Conservation (phyloP, 2,329 filamentous ascomycete genomes). For the Claviceps arundinis region DNA sequence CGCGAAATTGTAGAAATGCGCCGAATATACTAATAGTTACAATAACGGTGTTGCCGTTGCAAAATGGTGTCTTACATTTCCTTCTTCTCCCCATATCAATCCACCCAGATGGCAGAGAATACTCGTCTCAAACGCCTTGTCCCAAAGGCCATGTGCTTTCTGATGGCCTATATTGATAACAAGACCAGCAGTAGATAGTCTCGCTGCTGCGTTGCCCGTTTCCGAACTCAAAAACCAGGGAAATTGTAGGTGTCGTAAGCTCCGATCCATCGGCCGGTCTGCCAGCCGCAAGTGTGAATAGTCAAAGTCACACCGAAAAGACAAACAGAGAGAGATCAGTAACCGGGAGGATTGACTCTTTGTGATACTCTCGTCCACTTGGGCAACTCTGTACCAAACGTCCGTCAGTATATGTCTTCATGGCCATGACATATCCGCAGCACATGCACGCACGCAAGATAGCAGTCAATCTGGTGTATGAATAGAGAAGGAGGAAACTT, state of each 20-base stretch:
- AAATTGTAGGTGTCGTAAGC: too few species aligned
- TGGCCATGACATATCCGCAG: not conserved
- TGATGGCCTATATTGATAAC: not conserved
- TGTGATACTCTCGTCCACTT: constrained; percentile 97
- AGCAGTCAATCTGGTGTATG: not conserved
- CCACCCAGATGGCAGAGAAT: not conserved
- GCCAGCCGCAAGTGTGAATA: not conserved
- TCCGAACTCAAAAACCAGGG: too few species aligned
- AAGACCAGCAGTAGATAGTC: too few species aligned
- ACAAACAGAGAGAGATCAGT: constrained; percentile 36
- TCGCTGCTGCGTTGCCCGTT: too few species aligned
- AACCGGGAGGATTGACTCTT: constrained; percentile 86
- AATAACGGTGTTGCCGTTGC: not conserved
- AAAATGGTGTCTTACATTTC: too few species aligned
- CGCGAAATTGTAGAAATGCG: not conserved
- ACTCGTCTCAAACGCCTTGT: not conserved
- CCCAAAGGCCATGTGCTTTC: not conserved
- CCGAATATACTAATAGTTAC: not conserved
- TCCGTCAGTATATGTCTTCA: constrained; percentile 8
- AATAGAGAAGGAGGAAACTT: constrained; percentile 22
- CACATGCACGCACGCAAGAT: too few species aligned
- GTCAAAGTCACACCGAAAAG: not conserved
- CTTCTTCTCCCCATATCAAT: not conserved
- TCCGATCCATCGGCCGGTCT: not conserved
- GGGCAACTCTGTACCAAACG: constrained; percentile 47